Percentiles rank a stretch among this genome's conserved stretches.
phyloP scores from a whole-genome alignment of 75 land plant genomes.

The Azolla pinnata region DNA sequence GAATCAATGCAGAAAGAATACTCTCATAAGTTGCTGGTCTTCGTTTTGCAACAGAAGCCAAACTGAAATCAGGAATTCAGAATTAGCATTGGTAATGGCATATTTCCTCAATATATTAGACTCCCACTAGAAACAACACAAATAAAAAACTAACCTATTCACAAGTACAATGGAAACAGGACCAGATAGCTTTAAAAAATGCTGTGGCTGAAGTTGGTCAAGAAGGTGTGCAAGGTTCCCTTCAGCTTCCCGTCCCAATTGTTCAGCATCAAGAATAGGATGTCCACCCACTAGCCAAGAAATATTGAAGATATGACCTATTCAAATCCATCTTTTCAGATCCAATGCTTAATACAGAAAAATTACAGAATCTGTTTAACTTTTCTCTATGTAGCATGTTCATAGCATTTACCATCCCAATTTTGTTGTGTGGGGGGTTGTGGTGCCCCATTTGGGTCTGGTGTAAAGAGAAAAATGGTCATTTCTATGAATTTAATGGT shows the following conservation, averaged over 20 bases:
- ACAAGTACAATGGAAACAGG: slow-evolving; percentile 73
- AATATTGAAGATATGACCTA: slow-evolving; percentile 39
- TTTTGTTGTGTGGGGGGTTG: too few relatives aligned
- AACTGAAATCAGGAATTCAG: slow-evolving; percentile 29
- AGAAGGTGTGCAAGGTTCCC: slow-evolving; percentile 57
- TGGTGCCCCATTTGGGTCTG: too few relatives aligned
- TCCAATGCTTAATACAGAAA: too few relatives aligned
- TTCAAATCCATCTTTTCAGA: too few relatives aligned
- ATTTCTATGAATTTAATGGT: too few relatives aligned
- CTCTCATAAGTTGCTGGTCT: slow-evolving; percentile 88
- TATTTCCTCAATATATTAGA: background rate
- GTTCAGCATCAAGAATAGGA: slow-evolving; percentile 62
- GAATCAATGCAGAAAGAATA: slow-evolving; percentile 78
- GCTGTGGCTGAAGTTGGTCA: slow-evolving; percentile 68
- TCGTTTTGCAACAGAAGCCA: slow-evolving; percentile 75
- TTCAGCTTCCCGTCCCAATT: slow-evolving; percentile 76
- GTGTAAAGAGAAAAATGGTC: too few relatives aligned
- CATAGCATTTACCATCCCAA: too few relatives aligned
- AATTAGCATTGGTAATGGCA: background rate
- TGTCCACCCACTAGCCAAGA: slow-evolving; percentile 84
- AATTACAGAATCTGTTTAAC: too few relatives aligned
- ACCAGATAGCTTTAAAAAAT: slow-evolving; percentile 48
- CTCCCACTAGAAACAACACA: background rate
- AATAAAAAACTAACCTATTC: slow-evolving; percentile 45
- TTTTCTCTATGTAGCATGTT: too few relatives aligned